Evolutionary conservation across 148 eudicot species (phyloP), one percentile per base, ranked within the genome.

Genomic region (Fagopyrum tataricum): DNA sequence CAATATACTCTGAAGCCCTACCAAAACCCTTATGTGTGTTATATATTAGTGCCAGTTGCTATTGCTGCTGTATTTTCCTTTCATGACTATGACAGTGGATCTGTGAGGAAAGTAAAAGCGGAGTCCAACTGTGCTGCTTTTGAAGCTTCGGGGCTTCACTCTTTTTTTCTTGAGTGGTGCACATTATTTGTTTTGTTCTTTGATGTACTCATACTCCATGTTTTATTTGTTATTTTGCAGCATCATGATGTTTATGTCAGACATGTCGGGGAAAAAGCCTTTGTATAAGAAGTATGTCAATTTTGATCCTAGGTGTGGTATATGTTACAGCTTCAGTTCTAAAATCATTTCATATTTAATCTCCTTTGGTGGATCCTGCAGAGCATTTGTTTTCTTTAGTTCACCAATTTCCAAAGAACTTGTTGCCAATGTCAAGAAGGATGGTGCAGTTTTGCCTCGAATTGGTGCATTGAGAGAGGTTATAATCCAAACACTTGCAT

Each of bases 381-480:
- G 98, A 81, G 98, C 97, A 70, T 94, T 80, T 80, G 93, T 94
- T 73, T 94, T 89, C 78, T 91, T 94, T 80, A 91, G 98, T 81
- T 94, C 98, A 72, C 80, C 97, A 26, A 73, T 91, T 76, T 55
- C 91, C 44, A 84, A 70, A 66, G 98, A 94, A 70, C 78, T 91
- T 77, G 90, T 94, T 52, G 83, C 51, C 79, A 79, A 82, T 76
- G 85, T 94, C 75, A 91, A 89, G 86, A 85, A 69, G 74, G 97
- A 91, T 73, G 76, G 77, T 71, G 86, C 87, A 75, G 87, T 94
- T 72, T 70, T 83, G 84, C 79, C 86, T 67, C 91, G 98, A 64
- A 85, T 94, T 39, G 83, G 87, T 85, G 97, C 92, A 75, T 81
- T 94, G 88, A 90, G 89, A 44, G 98, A 94, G 97, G 98, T 94